These are phyloP conservation scores for Quercus lobata DNA, from an alignment of 331 rosid genomes.

Conservation along the genomic window DNA sequence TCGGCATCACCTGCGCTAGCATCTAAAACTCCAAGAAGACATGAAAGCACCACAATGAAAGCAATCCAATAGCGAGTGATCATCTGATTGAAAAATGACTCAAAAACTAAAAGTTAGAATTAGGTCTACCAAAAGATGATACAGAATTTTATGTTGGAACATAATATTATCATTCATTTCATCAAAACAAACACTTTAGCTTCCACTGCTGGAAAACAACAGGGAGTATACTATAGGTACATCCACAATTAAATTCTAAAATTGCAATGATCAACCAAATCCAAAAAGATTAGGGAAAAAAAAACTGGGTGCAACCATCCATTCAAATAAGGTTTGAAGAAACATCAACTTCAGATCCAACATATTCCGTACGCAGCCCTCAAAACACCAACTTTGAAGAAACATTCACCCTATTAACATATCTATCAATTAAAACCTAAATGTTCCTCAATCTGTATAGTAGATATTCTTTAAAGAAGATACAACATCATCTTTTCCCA, in stretches of 20 bases:
- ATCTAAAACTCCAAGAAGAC: conserved; percentile 38
- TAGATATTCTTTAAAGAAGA: background rate
- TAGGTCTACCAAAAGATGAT: background rate
- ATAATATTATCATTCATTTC: background rate
- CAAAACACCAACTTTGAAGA: background rate
- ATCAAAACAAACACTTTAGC: background rate
- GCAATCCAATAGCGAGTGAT: conserved; percentile 30
- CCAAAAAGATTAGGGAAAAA: too few species aligned
- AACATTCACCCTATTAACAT: background rate
- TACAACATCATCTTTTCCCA: background rate
- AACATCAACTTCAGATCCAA: too few species aligned
- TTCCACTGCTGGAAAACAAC: too few species aligned
- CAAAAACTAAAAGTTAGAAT: conserved; percentile 6
- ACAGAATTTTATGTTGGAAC: background rate
- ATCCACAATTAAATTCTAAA: too few species aligned
- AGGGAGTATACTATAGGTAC: too few species aligned
- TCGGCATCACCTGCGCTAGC: conserved; percentile 75
- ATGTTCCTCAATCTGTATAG: background rate
- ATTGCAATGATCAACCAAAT: too few species aligned
- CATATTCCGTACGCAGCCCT: too few species aligned
- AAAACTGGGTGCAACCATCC: too few species aligned
- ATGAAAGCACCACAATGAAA: conserved; percentile 44
- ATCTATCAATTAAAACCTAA: background rate
- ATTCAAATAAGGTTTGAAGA: too few species aligned
- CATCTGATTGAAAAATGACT: conserved; percentile 45